Percentiles rank a stretch among this genome's conserved stretches.
Conservation (phyloP, 352 stramenopile genomes). For the Phytopythium chamaehyphon region DNA sequence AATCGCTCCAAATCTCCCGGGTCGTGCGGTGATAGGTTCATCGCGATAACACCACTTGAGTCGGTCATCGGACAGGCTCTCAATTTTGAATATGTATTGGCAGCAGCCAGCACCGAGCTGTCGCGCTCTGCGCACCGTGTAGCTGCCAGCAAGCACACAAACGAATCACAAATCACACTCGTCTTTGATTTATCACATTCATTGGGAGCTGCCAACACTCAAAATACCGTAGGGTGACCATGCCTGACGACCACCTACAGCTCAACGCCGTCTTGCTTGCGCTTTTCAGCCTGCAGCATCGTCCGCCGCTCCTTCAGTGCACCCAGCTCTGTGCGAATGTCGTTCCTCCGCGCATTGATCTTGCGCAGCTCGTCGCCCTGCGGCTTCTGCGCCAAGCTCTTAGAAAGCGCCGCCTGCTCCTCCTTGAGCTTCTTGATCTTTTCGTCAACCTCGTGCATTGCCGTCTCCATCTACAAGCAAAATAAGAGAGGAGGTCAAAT, state of each 20-base stretch:
- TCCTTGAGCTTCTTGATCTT: conserved; percentile 81
- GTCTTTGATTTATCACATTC: conserved; percentile 2
- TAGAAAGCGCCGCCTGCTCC: conserved; percentile 74
- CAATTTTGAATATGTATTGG: neutral
- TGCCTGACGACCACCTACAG: conserved; percentile 23
- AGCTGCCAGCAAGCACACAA: no score
- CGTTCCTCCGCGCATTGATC: conserved; percentile 78
- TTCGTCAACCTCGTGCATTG: conserved; percentile 75
- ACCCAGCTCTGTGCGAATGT: conserved; percentile 81
- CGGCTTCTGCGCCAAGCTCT: conserved; percentile 67
- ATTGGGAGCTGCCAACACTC: neutral
- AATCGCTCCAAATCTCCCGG: conserved; percentile 59
- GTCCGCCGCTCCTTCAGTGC: conserved; percentile 79
- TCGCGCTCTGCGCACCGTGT: no score
- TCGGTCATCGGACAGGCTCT: no score
- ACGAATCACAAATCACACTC: no score
- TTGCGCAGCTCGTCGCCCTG: conserved; percentile 77
- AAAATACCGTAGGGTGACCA: neutral
- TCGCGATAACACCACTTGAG: neutral
- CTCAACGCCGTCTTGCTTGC: conserved; percentile 72
- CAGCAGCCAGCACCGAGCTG: no score
- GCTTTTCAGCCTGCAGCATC: conserved; percentile 74
- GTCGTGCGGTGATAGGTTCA: conserved; percentile 42
- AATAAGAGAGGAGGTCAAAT: neutral
- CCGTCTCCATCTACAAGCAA: conserved; percentile 57